A percentile compares a stretch with the other conserved stretches of the same genome.
These are phyloP conservation scores for Leccinum subtestaceum DNA, from an alignment of 768 basidiomycete genomes.

Conservation along the genomic window DNA sequence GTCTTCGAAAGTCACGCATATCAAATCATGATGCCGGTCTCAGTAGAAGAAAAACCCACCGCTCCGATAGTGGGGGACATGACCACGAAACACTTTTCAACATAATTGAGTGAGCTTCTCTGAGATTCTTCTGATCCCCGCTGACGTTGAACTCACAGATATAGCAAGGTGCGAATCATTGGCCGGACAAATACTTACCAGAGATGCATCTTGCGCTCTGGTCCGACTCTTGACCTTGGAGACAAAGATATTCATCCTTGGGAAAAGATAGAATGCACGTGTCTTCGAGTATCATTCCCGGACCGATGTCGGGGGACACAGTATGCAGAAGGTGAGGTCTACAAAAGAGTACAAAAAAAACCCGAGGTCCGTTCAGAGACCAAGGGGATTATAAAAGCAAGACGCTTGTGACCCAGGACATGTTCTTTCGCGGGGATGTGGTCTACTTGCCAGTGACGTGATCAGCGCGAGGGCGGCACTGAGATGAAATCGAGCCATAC, in stretches of 20 bases:
- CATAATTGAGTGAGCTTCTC: conserved; percentile 5
- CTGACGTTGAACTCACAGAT: conserved; percentile 51
- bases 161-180: conserved; percentile 36
- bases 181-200: background rate
- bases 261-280: conserved; percentile 47
- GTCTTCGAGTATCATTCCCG: conserved; percentile 38
- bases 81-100: conserved; percentile 76
- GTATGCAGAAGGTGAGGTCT: conserved; percentile 79
- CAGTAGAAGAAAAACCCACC: conserved; percentile 40
- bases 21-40: conserved; percentile 2
- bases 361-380: conserved; percentile 51
- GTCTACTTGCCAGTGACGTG: conserved; percentile 35
- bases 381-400: conserved; percentile 78
- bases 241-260: conserved; percentile 71
- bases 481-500: conserved; percentile 42
- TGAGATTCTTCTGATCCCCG: conserved; percentile 11
- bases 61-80: conserved; percentile 88
- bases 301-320: conserved; percentile 56
- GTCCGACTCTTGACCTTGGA: conserved; percentile 80
- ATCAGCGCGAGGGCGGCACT: conserved; percentile 1
- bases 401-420: conserved; percentile 68
- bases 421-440: conserved; percentile 63
- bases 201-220: conserved; percentile 34
- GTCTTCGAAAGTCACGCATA: conserved; percentile 48
- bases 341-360: conserved; percentile 85